Evolutionary conservation across 2,329 filamentous ascomycete genomes (phyloP), one percentile per base, ranked within the genome.

Genomic region (Chaetomiaceae sp.): DNA sequence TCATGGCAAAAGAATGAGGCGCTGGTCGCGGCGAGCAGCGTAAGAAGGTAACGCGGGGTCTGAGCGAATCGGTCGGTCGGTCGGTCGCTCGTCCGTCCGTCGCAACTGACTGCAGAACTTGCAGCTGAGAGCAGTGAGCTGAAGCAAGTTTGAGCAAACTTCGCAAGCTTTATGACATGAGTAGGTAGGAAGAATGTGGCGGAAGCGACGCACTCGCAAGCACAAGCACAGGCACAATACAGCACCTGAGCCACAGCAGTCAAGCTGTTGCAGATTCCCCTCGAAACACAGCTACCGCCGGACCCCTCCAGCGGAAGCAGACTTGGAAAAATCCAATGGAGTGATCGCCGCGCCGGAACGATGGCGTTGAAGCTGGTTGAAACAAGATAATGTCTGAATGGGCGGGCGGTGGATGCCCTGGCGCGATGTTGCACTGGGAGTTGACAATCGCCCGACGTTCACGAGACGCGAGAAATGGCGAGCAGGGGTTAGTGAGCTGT

Each of bases 1-100:
- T 49, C 49, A 51, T 51, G 38, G 49, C 49, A 51, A 32, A n/a
- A 35, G 19, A 42, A 11, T 19, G 30, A 14, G 22, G 2, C 11
- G n/a, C 17, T 24, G 22, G 22, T 27, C 26, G n/a, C 18, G 47
- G 11, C n/a, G 8, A 38, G 29, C 29, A 29, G 38, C n/a, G 4
- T 15, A 12, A 20, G 22, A 24, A 24, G 9, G 22, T 9, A 9
- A 9, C 24, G 10, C 19, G 26, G 11, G 19, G 33, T n/a, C 14
- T 6, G 15, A 19, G 10, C 15, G 12, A 29, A 10, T 32, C 20
- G 19, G n/a, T 17, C 9, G 11, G 22, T 24, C n/a, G n/a, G n/a
- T n/a, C n/a, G n/a, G n/a, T n/a, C n/a, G n/a, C n/a, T n/a, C n/a
- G n/a, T n/a, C n/a, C n/a, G n/a, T n/a, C n/a, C n/a, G n/a, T n/a